These are phyloP conservation scores for Colletotrichum trifolii DNA, from an alignment of 2,329 filamentous ascomycete genomes.

Conservation along the genomic window DNA sequence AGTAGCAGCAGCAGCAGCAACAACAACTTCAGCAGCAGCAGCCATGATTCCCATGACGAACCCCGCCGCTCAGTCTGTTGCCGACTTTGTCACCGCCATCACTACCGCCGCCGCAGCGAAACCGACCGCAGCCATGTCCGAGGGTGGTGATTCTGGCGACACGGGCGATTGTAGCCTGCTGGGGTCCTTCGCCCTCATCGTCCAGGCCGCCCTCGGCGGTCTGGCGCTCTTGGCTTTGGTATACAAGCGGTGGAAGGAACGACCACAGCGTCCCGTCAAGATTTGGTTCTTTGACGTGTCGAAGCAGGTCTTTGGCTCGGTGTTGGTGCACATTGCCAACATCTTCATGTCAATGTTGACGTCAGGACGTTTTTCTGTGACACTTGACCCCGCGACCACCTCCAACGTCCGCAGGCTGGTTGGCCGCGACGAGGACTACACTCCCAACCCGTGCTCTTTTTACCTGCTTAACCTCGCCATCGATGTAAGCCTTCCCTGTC, in stretches of 20 bases:
- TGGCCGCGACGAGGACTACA: constrained; percentile 64
- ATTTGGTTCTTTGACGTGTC: constrained; percentile 98
- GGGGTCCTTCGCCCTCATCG: constrained; percentile 89
- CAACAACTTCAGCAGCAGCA: constrained; percentile 11
- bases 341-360: constrained; percentile 97
- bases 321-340: constrained; percentile 91
- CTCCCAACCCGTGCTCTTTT: constrained; percentile 95
- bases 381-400: constrained; percentile 59
- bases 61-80: constrained; percentile 35
- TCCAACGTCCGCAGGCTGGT: constrained; percentile 50
- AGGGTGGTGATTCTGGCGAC: constrained; percentile 56
- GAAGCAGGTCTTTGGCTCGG: constrained; percentile 95
- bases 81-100: constrained; percentile 43
- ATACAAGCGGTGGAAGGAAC: constrained; percentile 92
- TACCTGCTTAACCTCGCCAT: constrained; percentile 95
- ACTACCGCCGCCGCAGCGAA: constrained; percentile 43
- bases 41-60: constrained; percentile 30
- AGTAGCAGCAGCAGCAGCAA: constrained; percentile 24
- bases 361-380: constrained; percentile 81
- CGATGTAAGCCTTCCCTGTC: constrained; percentile 74
- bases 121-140: constrained; percentile 38
- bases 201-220: constrained; percentile 87
- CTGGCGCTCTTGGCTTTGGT: constrained; percentile 88
- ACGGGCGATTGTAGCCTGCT: constrained; percentile 86
- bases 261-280: constrained; percentile 90